Conservation (phyloP, 2,329 filamentous ascomycete genomes). For the Akanthomyces uredinophilus region DNA sequence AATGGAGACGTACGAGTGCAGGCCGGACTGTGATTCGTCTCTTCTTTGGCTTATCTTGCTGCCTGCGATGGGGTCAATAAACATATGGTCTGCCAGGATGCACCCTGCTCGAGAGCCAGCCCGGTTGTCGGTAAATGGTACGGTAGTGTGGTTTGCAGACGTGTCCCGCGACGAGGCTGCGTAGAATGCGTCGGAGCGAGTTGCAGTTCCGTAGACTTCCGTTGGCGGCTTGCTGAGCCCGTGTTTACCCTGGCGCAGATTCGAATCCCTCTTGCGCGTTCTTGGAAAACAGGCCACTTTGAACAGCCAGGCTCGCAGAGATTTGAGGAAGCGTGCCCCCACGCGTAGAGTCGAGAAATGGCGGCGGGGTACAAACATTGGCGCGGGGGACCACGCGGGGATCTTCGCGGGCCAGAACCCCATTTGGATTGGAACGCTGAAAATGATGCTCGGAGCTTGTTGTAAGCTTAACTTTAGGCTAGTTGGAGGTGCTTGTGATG, state of each 20-base stretch:
- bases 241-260: not conserved
- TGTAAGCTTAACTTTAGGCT: conserved; percentile 13
- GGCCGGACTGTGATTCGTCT: not conserved
- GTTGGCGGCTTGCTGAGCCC: not conserved
- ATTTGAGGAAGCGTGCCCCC: too few relatives aligned
- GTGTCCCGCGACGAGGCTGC: too few relatives aligned
- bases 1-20: not conserved
- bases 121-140: not conserved
- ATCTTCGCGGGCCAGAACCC: not conserved
- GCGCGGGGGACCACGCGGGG: not conserved
- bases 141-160: not conserved
- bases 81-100: not conserved
- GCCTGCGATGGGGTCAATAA: not conserved
- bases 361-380: not conserved
- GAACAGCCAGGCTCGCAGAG: too few relatives aligned
- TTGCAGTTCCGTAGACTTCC: not conserved
- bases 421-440: not conserved
- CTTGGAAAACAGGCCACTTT: too few relatives aligned
- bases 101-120: not conserved
- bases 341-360: not conserved
- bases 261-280: too few relatives aligned
- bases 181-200: not conserved
- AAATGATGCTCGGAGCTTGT: not conserved
- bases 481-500: not conserved
- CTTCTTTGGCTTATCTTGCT: not conserved